Evolutionary conservation across 441 rosid genomes (phyloP), one percentile per base, ranked within the genome.

Genomic region (Populus hybrid): DNA sequence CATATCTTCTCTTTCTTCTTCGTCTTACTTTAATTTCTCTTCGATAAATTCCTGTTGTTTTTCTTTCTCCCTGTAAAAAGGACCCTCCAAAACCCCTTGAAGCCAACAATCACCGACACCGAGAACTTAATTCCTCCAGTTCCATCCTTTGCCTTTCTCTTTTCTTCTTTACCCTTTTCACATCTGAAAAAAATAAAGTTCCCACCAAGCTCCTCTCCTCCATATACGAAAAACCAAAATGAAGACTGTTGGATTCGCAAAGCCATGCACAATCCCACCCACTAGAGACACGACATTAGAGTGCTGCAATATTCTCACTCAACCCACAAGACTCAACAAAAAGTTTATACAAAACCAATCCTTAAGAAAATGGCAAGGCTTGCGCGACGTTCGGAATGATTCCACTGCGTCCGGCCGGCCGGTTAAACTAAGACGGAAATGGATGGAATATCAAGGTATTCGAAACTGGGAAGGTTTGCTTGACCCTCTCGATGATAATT

Each of bases 401-500:
- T 26, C 73, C 73, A 10, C 77, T 35, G 50, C 59, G 14, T 54
- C 76, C 40, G 38, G 11, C 32, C 32, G 32, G 65, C 79, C 84
- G 57, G 91, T 84, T 78, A 89, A 84, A 76, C 76, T 90, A 0
- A 84, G 84, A 69, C 67, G 74, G 66, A 72, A 23, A 73, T 89
- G 95, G 95, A 80, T 38, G 83, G 91, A 91, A 73, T 89, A 88
- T 70, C 95, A 89, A 69, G 95, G 95, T 8, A 71, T 85, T 26
- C 81, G 78, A 20, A 87, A 90, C 80, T 90, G 95, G 95, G 91
- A 87, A 38, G 92, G 95, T 8, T 72, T 90, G 30, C 85, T 90
- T 28, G 90, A 90, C 77, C 95, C 95, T 4, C 88, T 93, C 0
- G 97, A 93, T 73, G 91, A 89, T 10, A 89, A 81, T 75, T 83